These are phyloP conservation scores for Gossypium thurberi DNA, from an alignment of 345 rosid species.

Conservation along the genomic window DNA sequence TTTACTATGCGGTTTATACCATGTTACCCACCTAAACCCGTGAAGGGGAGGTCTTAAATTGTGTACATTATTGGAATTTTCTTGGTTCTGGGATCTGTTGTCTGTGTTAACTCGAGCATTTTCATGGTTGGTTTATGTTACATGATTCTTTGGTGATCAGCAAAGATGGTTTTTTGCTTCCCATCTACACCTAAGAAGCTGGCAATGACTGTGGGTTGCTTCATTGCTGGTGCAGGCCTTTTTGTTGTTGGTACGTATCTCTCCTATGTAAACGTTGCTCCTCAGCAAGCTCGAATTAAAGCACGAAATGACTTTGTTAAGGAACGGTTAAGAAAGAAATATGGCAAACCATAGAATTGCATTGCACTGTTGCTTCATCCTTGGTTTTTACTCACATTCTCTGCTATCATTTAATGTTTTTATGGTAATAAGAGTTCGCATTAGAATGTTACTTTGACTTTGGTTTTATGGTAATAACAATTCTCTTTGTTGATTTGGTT, in stretches of 20 bases:
- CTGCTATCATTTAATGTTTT: not conserved
- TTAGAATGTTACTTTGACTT: not conserved
- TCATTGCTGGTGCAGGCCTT: constrained; percentile 46
- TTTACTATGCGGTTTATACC: not conserved
- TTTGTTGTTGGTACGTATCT: constrained; percentile 42
- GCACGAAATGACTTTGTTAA: constrained; percentile 72
- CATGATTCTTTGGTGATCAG: not conserved
- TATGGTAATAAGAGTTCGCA: not conserved
- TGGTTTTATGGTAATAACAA: not conserved
- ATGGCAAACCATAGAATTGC: constrained; percentile 29
- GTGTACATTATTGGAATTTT: not conserved
- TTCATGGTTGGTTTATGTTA: not conserved
- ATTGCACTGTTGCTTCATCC: not conserved
- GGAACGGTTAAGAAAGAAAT: constrained; percentile 49
- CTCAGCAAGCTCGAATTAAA: constrained; percentile 74
- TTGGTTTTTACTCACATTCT: not conserved
- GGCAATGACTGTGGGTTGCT: constrained; percentile 57
- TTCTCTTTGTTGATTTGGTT: not conserved
- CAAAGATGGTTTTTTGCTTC: constrained; percentile 41
- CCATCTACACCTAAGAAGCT: constrained; percentile 61
- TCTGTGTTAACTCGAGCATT: not conserved
- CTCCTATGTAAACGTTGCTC: constrained; percentile 47
- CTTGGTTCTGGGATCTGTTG: not conserved
- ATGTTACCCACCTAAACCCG: not conserved
- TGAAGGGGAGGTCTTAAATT: not conserved